Percentiles rank a stretch among this genome's conserved stretches.
These are phyloP conservation scores for Ceratocystiopsis sp. DNA, from an alignment of 2,329 filamentous ascomycete genomes.

Conservation along the genomic window DNA sequence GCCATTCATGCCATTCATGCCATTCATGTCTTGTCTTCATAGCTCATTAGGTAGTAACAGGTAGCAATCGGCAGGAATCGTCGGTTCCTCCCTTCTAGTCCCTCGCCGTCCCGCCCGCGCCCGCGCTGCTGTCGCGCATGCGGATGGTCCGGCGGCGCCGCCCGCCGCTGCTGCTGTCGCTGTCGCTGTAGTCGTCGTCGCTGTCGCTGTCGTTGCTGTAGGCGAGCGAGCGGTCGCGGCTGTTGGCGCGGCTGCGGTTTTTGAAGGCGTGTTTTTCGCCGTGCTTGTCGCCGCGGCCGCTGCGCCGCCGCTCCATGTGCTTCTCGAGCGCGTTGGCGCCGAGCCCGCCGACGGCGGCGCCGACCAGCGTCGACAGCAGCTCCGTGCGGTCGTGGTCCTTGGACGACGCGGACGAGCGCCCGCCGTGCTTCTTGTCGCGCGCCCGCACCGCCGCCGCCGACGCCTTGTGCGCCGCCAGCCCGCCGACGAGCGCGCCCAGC, in stretches of 20 bases:
- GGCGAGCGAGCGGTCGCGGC: slow-evolving; percentile 8
- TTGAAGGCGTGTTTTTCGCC: no score
- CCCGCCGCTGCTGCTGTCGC: not conserved
- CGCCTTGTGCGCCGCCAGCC: slow-evolving; percentile 30
- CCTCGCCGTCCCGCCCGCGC: not conserved
- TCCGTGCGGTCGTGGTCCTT: slow-evolving; percentile 14
- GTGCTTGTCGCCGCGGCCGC: slow-evolving; percentile 6
- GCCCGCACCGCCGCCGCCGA: slow-evolving; percentile 14
- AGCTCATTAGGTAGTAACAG: no score
- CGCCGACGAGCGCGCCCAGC: slow-evolving; percentile 36
- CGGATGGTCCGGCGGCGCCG: slow-evolving; percentile 3
- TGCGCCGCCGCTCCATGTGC: slow-evolving; percentile 22
- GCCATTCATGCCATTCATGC: no score
- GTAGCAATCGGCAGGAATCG: no score
- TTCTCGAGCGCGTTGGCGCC: slow-evolving; percentile 34
- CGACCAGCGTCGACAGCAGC: slow-evolving; percentile 32
- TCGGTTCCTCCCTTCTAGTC: no score
- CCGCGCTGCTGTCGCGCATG: not conserved
- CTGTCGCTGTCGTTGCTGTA: slow-evolving; percentile 7
- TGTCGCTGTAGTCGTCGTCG: slow-evolving; percentile 2
- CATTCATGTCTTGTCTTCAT: no score
- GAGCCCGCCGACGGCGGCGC: slow-evolving; percentile 36
- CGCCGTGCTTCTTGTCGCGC: slow-evolving; percentile 12
- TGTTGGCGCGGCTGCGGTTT: slow-evolving; percentile 19
- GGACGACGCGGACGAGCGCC: slow-evolving; percentile 14